phyloP scores from a whole-genome alignment of 2,329 filamentous ascomycete species.

The Epichloe glyceriae region DNA sequence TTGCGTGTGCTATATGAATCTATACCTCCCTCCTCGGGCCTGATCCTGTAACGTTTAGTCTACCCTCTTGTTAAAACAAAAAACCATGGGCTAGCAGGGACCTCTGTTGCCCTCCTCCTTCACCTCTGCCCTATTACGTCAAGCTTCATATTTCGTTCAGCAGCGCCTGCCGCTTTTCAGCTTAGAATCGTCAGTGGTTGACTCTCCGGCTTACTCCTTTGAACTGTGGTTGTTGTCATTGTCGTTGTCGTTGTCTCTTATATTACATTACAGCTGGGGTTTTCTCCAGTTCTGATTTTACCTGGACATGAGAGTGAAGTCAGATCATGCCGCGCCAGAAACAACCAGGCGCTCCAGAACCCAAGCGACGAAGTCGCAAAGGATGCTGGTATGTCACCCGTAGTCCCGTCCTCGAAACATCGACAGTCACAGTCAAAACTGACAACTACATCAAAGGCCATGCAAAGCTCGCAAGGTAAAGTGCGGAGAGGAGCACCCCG shows the following conservation, averaged over 20 bases:
- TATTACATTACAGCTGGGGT: neutral
- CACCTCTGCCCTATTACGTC: neutral
- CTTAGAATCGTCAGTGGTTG: neutral
- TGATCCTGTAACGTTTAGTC: neutral
- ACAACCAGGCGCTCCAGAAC: conserved; percentile 29
- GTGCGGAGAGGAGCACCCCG: conserved; percentile 67
- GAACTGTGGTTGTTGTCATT: neutral
- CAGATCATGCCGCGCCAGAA: conserved; percentile 29
- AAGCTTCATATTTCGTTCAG: neutral
- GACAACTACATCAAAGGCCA: conserved; percentile 36
- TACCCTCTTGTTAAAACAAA: neutral
- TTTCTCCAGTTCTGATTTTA: neutral
- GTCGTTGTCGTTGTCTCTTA: neutral
- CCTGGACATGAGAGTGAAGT: neutral
- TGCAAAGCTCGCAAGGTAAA: conserved; percentile 64
- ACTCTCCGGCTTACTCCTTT: neutral
- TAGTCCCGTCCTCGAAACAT: neutral
- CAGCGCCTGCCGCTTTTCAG: neutral
- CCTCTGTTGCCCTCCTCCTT: neutral
- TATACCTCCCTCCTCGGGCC: neutral
- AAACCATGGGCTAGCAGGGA: neutral
- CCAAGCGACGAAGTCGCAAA: conserved; percentile 31
- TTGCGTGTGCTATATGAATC: conserved; percentile 4
- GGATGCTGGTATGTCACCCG: conserved; percentile 27
- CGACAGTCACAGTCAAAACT: neutral